These are phyloP conservation scores for Teratosphaeria viscida DNA, from an alignment of 2,329 filamentous ascomycete genomes.

Conservation along the genomic window DNA sequence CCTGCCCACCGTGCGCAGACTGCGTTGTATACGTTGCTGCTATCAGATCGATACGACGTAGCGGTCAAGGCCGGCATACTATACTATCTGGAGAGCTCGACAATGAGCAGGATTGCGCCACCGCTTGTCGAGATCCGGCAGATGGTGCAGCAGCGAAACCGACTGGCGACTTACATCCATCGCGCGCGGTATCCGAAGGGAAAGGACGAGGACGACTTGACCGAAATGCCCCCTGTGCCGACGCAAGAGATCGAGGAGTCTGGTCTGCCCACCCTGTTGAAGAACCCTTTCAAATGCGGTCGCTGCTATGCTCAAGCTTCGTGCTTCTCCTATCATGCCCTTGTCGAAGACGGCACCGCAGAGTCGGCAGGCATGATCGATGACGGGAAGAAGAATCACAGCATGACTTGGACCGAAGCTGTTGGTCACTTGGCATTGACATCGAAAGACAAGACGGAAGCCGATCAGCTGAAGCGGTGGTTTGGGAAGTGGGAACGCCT, in stretches of 20 bases:
- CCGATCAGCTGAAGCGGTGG: conserved; percentile 57
- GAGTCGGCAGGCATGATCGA: conserved; percentile 71
- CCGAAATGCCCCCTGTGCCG: neutral
- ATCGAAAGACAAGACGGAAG: conserved; percentile 45
- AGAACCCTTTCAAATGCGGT: conserved; percentile 68
- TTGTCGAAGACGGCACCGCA: conserved; percentile 72
- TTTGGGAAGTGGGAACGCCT: conserved; percentile 92
- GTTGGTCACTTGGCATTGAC: conserved; percentile 35
- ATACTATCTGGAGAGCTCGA: conserved; percentile 89
- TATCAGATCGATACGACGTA: conserved; percentile 91
- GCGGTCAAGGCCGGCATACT: conserved; percentile 82
- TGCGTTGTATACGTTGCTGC: conserved; percentile 79
- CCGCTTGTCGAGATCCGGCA: conserved; percentile 82
- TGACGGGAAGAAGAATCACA: conserved; percentile 36
- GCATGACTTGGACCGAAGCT: conserved; percentile 57
- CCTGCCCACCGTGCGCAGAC: conserved; percentile 85
- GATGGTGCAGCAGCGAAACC: conserved; percentile 94
- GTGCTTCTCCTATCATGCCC: conserved; percentile 88
- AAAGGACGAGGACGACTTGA: neutral
- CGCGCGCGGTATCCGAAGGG: conserved; percentile 15
- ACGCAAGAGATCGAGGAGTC: conserved; percentile 32
- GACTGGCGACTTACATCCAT: conserved; percentile 73
- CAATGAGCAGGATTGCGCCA: conserved; percentile 73
- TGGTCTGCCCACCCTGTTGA: conserved; percentile 76
- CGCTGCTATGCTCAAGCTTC: conserved; percentile 83